A percentile compares a stretch with the other conserved stretches of the same genome.
Conservation (phyloP, 1,284 basidiomycete species). For the Cutaneotrichosporon sp. region DNA sequence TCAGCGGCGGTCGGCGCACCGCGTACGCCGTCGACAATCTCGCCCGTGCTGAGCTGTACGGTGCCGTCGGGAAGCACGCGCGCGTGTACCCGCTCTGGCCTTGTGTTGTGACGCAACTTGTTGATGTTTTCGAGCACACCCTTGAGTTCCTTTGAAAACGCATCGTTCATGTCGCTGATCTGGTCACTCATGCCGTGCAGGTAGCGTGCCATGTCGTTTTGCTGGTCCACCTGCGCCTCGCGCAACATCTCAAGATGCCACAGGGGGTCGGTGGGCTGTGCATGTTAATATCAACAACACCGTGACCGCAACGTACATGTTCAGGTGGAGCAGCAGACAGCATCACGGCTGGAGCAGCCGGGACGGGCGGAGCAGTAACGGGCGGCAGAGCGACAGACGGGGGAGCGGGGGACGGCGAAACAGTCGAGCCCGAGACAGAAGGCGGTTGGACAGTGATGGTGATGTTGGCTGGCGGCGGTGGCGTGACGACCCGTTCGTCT, state of each 20-base stretch:
- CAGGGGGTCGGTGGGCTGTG: neutral
- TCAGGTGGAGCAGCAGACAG: too few species aligned
- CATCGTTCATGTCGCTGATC: conserved; percentile 33
- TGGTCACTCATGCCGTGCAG: conserved; percentile 44
- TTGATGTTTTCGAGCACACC: conserved; percentile 39
- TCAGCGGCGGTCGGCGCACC: conserved; percentile 25
- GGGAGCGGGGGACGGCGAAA: neutral
- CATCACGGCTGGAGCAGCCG: too few species aligned
- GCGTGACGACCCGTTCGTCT: neutral
- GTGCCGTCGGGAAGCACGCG: conserved; percentile 41
- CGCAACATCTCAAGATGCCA: neutral
- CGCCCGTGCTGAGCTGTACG: conserved; percentile 40
- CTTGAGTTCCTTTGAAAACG: conserved; percentile 32
- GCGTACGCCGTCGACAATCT: conserved; percentile 42
- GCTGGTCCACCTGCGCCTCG: conserved; percentile 11
- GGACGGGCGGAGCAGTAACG: neutral
- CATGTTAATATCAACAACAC: too few species aligned
- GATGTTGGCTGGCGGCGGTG: neutral
- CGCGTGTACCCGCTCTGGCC: conserved; percentile 36
- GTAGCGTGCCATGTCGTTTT: conserved; percentile 39
- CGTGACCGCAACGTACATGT: too few species aligned
- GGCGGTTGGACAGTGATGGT: conserved; percentile 7
- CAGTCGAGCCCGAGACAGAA: neutral
- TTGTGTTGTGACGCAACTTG: conserved; percentile 34
- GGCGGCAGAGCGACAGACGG: neutral